Evolutionary conservation across 805 yeast species (phyloP).

Genomic region (Jamesozyma spencerorum): DNA sequence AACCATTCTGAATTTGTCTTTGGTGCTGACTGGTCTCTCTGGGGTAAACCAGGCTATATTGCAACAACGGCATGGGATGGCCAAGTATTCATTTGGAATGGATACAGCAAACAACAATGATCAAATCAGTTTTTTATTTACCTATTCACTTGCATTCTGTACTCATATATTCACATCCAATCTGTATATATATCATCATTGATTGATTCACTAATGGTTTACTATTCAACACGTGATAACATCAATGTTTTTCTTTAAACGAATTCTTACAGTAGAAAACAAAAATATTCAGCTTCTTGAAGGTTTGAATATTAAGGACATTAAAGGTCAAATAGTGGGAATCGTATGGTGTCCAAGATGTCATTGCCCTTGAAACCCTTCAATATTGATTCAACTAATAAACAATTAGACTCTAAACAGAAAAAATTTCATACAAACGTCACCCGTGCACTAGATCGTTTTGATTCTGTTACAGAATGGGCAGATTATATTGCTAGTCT

Average conservation of each 20-base stretch:
- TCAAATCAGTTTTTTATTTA: not conserved
- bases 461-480: constrained; percentile 89
- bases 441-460: constrained; percentile 61
- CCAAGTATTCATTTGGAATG: constrained; percentile 83
- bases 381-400: constrained; percentile 23
- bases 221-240: not conserved
- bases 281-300: too few relatives aligned
- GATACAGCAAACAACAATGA: constrained; percentile 19
- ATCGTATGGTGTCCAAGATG: too few relatives aligned
- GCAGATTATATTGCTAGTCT: constrained; percentile 93
- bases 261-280: too few relatives aligned
- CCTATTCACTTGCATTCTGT: not conserved
- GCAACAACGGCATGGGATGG: constrained; percentile 97
- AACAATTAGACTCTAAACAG: constrained; percentile 47
- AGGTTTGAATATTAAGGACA: too few relatives aligned
- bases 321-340: too few relatives aligned
- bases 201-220: too few relatives aligned
- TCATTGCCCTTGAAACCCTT: constrained; percentile 27
- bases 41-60: constrained; percentile 96
- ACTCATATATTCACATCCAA: too few relatives aligned
- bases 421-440: constrained; percentile 59
- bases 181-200: not conserved
- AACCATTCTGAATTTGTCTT: constrained; percentile 81
- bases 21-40: constrained; percentile 90
- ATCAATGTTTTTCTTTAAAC: too few relatives aligned